A percentile compares a stretch with the other conserved stretches of the same genome.
phyloP scores from a whole-genome alignment of 805 yeast species.

The Ogataea wickerhamii region DNA sequence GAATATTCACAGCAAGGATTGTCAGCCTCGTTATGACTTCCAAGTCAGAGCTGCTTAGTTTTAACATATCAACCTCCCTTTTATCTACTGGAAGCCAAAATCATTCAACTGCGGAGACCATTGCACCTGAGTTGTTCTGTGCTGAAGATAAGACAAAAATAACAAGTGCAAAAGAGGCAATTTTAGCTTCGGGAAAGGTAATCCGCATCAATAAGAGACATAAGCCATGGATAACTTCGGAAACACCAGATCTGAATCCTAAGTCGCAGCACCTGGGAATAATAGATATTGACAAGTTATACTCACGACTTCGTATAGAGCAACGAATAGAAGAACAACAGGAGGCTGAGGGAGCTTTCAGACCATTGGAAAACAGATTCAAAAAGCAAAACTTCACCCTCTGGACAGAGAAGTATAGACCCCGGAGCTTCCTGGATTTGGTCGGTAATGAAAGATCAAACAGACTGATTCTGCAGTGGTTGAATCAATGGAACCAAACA shows the following conservation, averaged over 20 bases:
- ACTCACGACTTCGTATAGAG: constrained; percentile 22
- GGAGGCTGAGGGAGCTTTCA: constrained; percentile 4
- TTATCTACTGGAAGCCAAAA: no score
- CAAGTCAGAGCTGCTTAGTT: constrained; percentile 7
- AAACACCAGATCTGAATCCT: background rate
- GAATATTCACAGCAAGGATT: no score
- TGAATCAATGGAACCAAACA: constrained; percentile 61
- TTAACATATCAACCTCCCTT: constrained; percentile 17
- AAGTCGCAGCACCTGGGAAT: constrained; percentile 13
- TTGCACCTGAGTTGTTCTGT: no score
- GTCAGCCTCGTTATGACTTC: constrained; percentile 6
- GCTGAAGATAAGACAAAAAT: constrained; percentile 2
- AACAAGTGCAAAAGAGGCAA: no score
- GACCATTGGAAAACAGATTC: constrained; percentile 11
- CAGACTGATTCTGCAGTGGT: constrained; percentile 57
- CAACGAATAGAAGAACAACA: constrained; percentile 17
- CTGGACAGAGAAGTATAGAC: constrained; percentile 69
- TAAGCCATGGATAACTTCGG: background rate
- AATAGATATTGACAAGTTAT: constrained; percentile 24
- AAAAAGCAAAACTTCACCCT: constrained; percentile 17
- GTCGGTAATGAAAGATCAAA: constrained; percentile 68
- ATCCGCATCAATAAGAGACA: constrained; percentile 20
- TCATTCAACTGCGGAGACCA: no score
- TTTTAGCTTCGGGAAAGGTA: constrained; percentile 23
- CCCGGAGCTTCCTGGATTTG: constrained; percentile 57